phyloP scores from a whole-genome alignment of 306 rosid genomes.

The Medicago lupulina region DNA sequence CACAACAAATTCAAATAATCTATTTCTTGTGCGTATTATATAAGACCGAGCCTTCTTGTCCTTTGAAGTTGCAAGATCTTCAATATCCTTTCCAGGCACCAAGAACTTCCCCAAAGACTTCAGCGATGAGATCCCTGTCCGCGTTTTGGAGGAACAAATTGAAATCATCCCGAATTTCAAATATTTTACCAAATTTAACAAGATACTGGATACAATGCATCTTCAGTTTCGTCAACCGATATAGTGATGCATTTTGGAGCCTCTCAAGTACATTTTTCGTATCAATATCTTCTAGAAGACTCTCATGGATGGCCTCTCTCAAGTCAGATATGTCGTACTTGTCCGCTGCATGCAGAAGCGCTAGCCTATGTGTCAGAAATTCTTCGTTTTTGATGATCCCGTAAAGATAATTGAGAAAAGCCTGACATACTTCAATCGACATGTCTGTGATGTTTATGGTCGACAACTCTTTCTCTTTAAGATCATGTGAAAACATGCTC shows the following conservation, averaged over 20 bases:
- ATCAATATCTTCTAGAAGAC: slow-evolving; percentile 92
- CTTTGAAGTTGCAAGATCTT: slow-evolving; percentile 44
- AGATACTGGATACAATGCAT: slow-evolving; percentile 79
- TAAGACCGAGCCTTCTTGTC: slow-evolving; percentile 27
- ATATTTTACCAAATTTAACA: slow-evolving; percentile 92
- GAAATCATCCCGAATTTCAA: slow-evolving; percentile 80
- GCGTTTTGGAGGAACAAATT: slow-evolving; percentile 76
- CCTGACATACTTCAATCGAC: slow-evolving; percentile 84
- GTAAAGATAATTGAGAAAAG: slow-evolving; percentile 77
- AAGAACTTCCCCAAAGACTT: slow-evolving; percentile 84
- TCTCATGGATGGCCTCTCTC: slow-evolving; percentile 87
- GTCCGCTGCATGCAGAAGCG: slow-evolving; percentile 89
- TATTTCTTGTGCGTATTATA: slow-evolving; percentile 43
- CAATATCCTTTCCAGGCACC: slow-evolving; percentile 92
- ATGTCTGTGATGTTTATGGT: slow-evolving; percentile 85
- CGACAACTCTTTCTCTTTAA: slow-evolving; percentile 85
- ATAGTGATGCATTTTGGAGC: slow-evolving; percentile 88
- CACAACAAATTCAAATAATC: slow-evolving; percentile 52
- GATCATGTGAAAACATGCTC: slow-evolving; percentile 94
- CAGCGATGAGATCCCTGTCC: slow-evolving; percentile 86
- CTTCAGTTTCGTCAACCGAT: slow-evolving; percentile 75
- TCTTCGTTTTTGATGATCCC: slow-evolving; percentile 82
- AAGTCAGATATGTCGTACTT: slow-evolving; percentile 89
- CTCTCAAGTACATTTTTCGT: slow-evolving; percentile 90
- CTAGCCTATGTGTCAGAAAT: slow-evolving; percentile 71